Evolutionary conservation across 2,329 filamentous ascomycete genomes (phyloP), one percentile per base, ranked within the genome.

Genomic region (Aspergillus transmontanensis): DNA sequence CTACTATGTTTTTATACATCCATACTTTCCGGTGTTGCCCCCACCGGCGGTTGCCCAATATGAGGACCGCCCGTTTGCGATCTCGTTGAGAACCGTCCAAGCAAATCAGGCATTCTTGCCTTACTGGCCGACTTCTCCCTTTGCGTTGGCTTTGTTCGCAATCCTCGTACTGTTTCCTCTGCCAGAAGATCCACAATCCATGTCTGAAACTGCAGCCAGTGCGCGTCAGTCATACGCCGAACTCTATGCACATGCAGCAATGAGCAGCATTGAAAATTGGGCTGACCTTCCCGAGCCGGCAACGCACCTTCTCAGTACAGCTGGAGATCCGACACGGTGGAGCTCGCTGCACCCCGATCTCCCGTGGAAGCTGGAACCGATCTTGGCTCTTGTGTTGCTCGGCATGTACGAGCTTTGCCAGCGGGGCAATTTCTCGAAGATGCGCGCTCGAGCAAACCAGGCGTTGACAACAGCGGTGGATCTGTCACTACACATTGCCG

Each of bases 381-480:
- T 72, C 16, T 16, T 73, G 28, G 65, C 72, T 10, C 66, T 73
- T 9, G 60, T 68, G 2, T 54, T 67, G 1, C 66, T 73, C 23
- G 59, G 64, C 4, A 48, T 73, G 2, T 72, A 73, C 58, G 70
- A 73, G 41, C 71, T 67, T 43, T 67, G 61, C 36, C 72, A 73
- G 53, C 62, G 66, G 10, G 71, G 70, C 1, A 73, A 69, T 50
- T 41, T 66, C 4, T 62, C 65, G 1, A 63, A 64, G 41, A 73
- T 73, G 71, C 67, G 71, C 11, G 61, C 60, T 46, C 68, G 70
- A 9, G 62, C 67, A 7, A 69, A 72, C 36, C 65, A 72, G 23
- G 71, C 72, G n/a, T 26, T 72, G 2, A 72, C 70, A 1, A 66
- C 67, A 14, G 71, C 72, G 19, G 71, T 73, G 68, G 71, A 73